Conservation (phyloP, 768 basidiomycete species). For the Tremella yokohamensis region DNA sequence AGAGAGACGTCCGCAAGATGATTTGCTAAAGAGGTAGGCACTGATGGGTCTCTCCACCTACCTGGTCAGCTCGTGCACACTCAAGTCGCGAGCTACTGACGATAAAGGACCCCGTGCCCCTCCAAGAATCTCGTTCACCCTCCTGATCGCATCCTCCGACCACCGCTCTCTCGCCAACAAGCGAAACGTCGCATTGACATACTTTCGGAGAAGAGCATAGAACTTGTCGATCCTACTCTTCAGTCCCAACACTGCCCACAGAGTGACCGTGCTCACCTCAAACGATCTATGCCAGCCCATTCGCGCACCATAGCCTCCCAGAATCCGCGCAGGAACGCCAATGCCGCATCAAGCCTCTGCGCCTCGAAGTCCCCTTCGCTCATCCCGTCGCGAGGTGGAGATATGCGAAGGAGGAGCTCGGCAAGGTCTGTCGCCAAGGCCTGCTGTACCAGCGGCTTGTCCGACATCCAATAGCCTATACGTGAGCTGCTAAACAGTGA, state of each 20-base stretch:
- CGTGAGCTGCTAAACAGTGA: too few relatives aligned
- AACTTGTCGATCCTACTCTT: constrained; percentile 84
- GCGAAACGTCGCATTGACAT: constrained; percentile 78
- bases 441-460: constrained; percentile 95
- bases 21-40: constrained; percentile 73
- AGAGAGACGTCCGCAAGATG: constrained; percentile 87
- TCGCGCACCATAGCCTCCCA: constrained; percentile 87
- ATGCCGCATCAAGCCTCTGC: constrained; percentile 54
- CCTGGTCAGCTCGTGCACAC: not conserved
- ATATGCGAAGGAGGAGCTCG: constrained; percentile 71
- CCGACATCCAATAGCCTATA: constrained; percentile 98
- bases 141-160: constrained; percentile 58
- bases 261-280: constrained; percentile 60
- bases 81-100: constrained; percentile 52
- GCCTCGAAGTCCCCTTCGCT: constrained; percentile 9
- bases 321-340: constrained; percentile 80
- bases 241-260: not conserved
- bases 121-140: constrained; percentile 68
- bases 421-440: constrained; percentile 80
- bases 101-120: constrained; percentile 74
- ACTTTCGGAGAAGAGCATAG: constrained; percentile 87
- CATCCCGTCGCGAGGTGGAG: constrained; percentile 40
- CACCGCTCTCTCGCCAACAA: constrained; percentile 70
- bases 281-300: constrained; percentile 86
- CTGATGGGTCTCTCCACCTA: constrained; percentile 67